These are phyloP conservation scores for Rhizoctonia solani DNA, from an alignment of 1,284 basidiomycete genomes.

Conservation along the genomic window DNA sequence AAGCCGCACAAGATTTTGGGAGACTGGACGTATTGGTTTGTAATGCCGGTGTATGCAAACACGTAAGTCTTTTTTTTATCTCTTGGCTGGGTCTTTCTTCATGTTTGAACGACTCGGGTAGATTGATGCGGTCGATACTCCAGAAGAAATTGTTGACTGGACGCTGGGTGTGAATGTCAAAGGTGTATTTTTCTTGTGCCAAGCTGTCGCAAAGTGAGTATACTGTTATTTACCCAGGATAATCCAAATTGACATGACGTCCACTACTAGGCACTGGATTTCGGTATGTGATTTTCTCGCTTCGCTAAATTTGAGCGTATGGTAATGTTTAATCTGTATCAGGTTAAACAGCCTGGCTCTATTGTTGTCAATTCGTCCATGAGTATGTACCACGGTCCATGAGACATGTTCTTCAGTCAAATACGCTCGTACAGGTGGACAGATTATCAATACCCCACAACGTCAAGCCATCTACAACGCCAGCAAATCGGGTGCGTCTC, in stretches of 20 bases:
- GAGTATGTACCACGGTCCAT: slow-evolving; percentile 41
- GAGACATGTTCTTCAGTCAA: neutral
- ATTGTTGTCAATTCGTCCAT: slow-evolving; percentile 58
- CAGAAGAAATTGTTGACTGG: slow-evolving; percentile 24
- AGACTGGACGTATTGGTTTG: slow-evolving; percentile 38
- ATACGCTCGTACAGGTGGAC: neutral
- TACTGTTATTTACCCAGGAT: neutral
- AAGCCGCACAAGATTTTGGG: slow-evolving; percentile 45
- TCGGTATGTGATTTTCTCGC: neutral
- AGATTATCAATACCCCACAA: slow-evolving; percentile 28
- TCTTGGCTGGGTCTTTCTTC: neutral
- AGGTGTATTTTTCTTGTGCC: slow-evolving; percentile 26
- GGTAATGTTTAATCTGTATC: neutral
- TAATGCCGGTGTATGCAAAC: slow-evolving; percentile 27
- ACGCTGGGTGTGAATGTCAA: slow-evolving; percentile 30
- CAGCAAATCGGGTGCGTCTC: slow-evolving; percentile 20
- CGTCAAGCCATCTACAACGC: slow-evolving; percentile 28
- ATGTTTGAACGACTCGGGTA: neutral
- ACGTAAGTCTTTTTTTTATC: neutral
- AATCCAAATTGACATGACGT: neutral
- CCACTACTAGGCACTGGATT: slow-evolving; percentile 32
- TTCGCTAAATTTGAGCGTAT: neutral
- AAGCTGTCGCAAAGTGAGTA: slow-evolving; percentile 27
- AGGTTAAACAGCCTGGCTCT: slow-evolving; percentile 20
- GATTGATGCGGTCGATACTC: slow-evolving; percentile 20